These are phyloP conservation scores for Candida namnaoensis DNA, from an alignment of 805 yeast species.

Conservation along the genomic window DNA sequence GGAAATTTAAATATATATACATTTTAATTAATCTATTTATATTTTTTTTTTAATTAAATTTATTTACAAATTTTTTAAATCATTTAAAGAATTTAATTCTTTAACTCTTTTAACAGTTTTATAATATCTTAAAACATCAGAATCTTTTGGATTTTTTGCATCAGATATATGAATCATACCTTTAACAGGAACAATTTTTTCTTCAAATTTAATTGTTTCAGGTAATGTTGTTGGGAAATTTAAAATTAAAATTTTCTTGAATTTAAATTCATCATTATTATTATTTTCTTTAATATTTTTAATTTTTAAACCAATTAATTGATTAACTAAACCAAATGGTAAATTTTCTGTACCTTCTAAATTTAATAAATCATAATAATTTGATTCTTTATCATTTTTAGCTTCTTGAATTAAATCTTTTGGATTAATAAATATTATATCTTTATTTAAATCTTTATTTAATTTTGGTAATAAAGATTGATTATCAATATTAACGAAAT, in stretches of 20 bases:
- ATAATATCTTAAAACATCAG: constrained; percentile 55
- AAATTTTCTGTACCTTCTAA: constrained; percentile 17
- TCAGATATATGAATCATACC: constrained; percentile 27
- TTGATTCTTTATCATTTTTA: constrained; percentile 31
- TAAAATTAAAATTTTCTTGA: constrained; percentile 37
- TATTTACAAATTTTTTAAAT: constrained; percentile 1
- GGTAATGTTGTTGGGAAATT: constrained; percentile 55
- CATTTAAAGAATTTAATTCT: constrained; percentile 5
- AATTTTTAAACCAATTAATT: constrained; percentile 22
- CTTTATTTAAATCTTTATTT: background rate
- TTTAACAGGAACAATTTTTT: constrained; percentile 46
- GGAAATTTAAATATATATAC: background rate
- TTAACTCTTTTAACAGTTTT: constrained; percentile 52
- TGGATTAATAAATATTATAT: constrained; percentile 39
- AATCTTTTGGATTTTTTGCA: constrained; percentile 16
- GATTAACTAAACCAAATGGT: constrained; percentile 27
- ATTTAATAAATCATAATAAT: constrained; percentile 44
- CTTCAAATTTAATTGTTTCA: constrained; percentile 69
- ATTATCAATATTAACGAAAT: constrained; percentile 23
- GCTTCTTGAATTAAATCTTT: constrained; percentile 36
- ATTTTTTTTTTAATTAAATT: background rate
- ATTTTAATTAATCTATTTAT: background rate
- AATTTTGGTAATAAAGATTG: constrained; percentile 12
- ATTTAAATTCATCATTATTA: constrained; percentile 13
- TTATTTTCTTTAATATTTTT: constrained; percentile 6